Evolutionary conservation across 2,329 filamentous ascomycete genomes (phyloP).

Genomic region (Didymella pinodella): DNA sequence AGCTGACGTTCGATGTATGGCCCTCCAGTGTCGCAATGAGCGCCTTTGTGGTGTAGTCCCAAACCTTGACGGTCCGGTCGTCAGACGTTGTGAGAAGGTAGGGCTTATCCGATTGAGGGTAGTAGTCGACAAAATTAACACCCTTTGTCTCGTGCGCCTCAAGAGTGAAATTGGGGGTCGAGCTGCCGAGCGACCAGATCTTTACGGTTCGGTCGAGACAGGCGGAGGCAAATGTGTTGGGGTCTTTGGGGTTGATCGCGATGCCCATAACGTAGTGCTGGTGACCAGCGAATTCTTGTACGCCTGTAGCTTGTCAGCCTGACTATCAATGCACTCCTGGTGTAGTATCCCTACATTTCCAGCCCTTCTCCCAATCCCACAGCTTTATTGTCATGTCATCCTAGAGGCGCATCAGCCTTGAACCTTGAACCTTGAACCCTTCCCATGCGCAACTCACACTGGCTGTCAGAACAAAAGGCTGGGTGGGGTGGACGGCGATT

Average conservation of each 20-base stretch:
- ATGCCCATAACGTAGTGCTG: conserved; percentile 97
- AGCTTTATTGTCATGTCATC: conserved; percentile 74
- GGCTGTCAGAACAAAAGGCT: conserved; percentile 94
- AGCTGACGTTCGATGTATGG: conserved; percentile 97
- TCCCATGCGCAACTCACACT: conserved; percentile 57
- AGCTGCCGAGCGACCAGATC: conserved; percentile 94
- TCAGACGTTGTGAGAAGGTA: conserved; percentile 97
- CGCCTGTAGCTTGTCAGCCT: conserved; percentile 51
- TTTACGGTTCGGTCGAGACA: conserved; percentile 97
- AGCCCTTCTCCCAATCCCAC: conserved; percentile 98
- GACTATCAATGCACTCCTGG: background rate
- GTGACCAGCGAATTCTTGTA: conserved; percentile 96
- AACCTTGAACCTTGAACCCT: background rate
- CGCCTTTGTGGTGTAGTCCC: conserved; percentile 99
- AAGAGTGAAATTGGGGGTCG: conserved; percentile 94
- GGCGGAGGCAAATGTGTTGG: conserved; percentile 87
- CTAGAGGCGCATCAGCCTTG: conserved; percentile 36
- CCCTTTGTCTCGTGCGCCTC: conserved; percentile 97
- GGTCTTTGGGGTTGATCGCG: conserved; percentile 89
- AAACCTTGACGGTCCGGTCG: conserved; percentile 95
- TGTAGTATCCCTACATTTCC: conserved; percentile 72
- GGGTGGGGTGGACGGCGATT: conserved; percentile 92
- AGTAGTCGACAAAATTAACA: conserved; percentile 96
- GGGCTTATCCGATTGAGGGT: conserved; percentile 72
- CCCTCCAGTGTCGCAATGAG: conserved; percentile 96